These are phyloP conservation scores for Silybum marianum DNA, from an alignment of 129 eudicot genomes.

Conservation along the genomic window DNA sequence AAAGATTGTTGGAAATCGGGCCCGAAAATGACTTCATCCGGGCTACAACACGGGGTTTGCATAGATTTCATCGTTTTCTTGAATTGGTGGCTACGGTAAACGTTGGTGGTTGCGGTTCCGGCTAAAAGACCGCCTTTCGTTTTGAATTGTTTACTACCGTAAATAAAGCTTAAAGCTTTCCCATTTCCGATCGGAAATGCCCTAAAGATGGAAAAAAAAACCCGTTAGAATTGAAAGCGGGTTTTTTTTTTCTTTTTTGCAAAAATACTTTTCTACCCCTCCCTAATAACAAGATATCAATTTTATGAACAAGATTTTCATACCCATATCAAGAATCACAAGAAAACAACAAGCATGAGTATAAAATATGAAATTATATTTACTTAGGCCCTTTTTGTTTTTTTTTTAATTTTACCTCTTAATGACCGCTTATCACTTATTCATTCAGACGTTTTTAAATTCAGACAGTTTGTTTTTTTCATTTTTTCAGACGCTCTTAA, in stretches of 20 bases:
- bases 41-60: slow-evolving; percentile 80
- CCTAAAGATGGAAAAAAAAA: slow-evolving; percentile 36
- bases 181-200: slow-evolving; percentile 76
- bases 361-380: neutral
- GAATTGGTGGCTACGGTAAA: slow-evolving; percentile 64
- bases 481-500: no score
- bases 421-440: no score
- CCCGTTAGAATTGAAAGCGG: neutral
- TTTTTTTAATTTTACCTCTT: no score
- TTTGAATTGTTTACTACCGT: slow-evolving; percentile 75
- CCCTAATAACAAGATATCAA: neutral
- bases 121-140: slow-evolving; percentile 88
- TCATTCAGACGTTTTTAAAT: no score
- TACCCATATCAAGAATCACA: neutral
- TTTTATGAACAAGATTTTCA: neutral
- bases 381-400: no score
- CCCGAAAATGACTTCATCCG: slow-evolving; percentile 90
- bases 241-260: neutral
- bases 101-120: slow-evolving; percentile 92
- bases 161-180: slow-evolving; percentile 79
- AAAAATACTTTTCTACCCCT: slow-evolving; percentile 5
- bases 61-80: slow-evolving; percentile 70
- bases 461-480: no score
- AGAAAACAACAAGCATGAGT: neutral
- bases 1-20: slow-evolving; percentile 88